Base-by-base conservation (phyloP, 352 stramenopile species). In the Albugo laibachii region DNA sequence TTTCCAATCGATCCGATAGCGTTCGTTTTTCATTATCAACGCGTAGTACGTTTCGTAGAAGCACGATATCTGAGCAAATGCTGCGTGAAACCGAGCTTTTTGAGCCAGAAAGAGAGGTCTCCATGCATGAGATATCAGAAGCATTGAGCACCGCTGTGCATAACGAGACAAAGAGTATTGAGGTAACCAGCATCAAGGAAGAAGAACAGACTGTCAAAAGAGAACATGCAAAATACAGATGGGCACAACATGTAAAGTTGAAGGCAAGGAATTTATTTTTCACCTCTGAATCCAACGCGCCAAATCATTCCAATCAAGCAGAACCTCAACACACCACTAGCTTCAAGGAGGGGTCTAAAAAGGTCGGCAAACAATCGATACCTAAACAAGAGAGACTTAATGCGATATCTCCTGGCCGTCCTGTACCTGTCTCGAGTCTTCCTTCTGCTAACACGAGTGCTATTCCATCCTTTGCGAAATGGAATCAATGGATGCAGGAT, bases 231-330 rank as follows among this genome's bases (percentile, higher is more conserved):
- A 80, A 84, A 40, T 85, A 69, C 8, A 67, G 78, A 14, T 92
- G 78, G 78, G 63, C 78, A n/a, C 75, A 88, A 43, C 78, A 92
- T 46, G 78, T 92, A 2, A 87, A 87, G 55, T 57, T 92, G 15
- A 85, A 85, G 31, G 75, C 78, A 16, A 50, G 65, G 10, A 85
- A 72, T 48, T 87, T 92, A 40, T 43, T 92, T 0, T 80, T 31
- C 24, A 31, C 24, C 3, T 31, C 24, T 31, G 24, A 31, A 31
- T 31, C 24, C 24, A 31, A 31, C 24, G 8, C 24, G 8, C 24
- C 24, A 31, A 8, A 31, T 31, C 24, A 3, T 43, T 43, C 24
- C 24, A 31, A 31, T 31, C 24, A 3, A 31, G 8, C 24, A 31
- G 24, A 31, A 31, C 24, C 24, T 31, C 24, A 10, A 31, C 24